phyloP scores from a whole-genome alignment of 2,329 filamentous ascomycete species.

The Fusarium luffae region DNA sequence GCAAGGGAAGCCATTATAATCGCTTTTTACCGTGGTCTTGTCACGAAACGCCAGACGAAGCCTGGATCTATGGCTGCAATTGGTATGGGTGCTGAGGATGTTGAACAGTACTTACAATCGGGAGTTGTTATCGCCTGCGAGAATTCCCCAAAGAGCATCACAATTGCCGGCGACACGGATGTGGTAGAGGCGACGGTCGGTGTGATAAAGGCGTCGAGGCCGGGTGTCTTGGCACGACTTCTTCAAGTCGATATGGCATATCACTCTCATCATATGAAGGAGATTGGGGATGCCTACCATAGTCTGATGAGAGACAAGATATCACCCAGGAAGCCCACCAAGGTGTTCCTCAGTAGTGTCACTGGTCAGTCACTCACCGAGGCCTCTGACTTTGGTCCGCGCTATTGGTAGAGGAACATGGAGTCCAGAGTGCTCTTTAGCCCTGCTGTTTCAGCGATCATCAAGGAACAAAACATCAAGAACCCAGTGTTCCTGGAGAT shows the following conservation, averaged over 20 bases:
- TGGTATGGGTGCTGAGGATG: background rate
- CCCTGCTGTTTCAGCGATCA: background rate
- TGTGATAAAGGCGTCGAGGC: background rate
- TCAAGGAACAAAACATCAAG: background rate
- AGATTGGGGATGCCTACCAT: background rate
- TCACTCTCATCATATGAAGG: conserved; percentile 6
- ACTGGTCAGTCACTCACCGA: background rate
- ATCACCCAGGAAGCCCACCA: background rate
- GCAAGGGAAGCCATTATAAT: background rate
- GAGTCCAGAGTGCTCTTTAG: background rate
- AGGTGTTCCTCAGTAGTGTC: conserved; percentile 1
- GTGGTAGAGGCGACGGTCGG: background rate
- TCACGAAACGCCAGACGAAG: background rate
- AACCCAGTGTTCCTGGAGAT: conserved; percentile 2
- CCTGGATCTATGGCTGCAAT: conserved; percentile 4
- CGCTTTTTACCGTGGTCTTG: conserved; percentile 1
- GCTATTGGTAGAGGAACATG: conserved; percentile 1
- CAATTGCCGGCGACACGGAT: background rate
- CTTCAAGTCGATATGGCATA: conserved; percentile 7
- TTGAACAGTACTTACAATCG: background rate
- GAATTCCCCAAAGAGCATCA: conserved; percentile 2
- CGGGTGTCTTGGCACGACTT: background rate
- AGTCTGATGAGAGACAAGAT: background rate
- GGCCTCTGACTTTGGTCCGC: background rate
- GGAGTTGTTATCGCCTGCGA: conserved; percentile 4